A percentile compares a stretch with the other conserved stretches of the same genome.
These are phyloP conservation scores for Phaeosphaeriaceae sp. DNA, from an alignment of 2,329 filamentous ascomycete species.

Conservation along the genomic window DNA sequence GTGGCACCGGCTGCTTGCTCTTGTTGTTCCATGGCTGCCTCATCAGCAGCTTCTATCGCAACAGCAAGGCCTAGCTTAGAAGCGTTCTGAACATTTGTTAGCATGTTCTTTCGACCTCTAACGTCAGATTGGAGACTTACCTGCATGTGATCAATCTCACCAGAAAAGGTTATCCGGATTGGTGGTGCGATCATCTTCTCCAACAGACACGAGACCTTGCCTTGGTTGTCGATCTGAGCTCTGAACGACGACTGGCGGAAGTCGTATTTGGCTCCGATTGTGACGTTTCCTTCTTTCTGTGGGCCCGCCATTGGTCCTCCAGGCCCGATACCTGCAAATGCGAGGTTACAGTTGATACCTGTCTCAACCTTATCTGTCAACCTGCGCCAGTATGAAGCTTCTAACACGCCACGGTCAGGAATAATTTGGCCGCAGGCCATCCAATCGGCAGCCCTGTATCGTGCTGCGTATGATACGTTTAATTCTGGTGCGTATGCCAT, in stretches of 20 bases:
- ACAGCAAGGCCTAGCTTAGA: conserved; percentile 95
- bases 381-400: conserved; percentile 91
- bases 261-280: conserved; percentile 96
- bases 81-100: conserved; percentile 70
- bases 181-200: conserved; percentile 96
- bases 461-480: conserved; percentile 84
- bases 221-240: conserved; percentile 92
- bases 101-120: background rate
- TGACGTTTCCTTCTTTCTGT: conserved; percentile 86
- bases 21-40: conserved; percentile 51
- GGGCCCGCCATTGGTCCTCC: conserved; percentile 68
- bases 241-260: conserved; percentile 95
- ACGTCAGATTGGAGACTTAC: conserved; percentile 61
- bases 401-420: conserved; percentile 79
- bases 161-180: conserved; percentile 92
- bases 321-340: conserved; percentile 70
- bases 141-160: conserved; percentile 94
- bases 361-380: conserved; percentile 95
- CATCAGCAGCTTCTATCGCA: conserved; percentile 60
- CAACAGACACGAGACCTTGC: conserved; percentile 88
- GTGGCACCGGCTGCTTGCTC: conserved; percentile 36
- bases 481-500: conserved; percentile 89
- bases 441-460: conserved; percentile 93
- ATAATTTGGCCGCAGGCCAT: conserved; percentile 89
- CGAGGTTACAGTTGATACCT: conserved; percentile 91